Evolutionary conservation across 495 filamentous ascomycete species (phyloP).

Genomic region (Alectoria sarmentosa): DNA sequence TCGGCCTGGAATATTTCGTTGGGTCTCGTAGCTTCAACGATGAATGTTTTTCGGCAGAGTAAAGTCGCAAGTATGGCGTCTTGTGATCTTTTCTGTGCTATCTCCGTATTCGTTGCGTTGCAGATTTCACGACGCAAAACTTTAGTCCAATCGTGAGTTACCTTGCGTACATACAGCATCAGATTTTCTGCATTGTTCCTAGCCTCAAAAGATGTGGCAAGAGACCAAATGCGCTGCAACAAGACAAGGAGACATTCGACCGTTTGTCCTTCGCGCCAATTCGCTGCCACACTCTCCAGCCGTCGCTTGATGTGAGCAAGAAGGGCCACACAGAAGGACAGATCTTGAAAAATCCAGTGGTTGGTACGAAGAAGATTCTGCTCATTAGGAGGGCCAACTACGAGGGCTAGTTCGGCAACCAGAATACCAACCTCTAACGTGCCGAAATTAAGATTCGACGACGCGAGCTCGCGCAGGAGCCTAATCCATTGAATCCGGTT

Average conservation of each 20-base stretch:
- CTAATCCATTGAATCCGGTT: slow-evolving; percentile 40
- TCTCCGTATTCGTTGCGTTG: slow-evolving; percentile 34
- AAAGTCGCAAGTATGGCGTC: slow-evolving; percentile 45
- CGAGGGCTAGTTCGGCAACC: slow-evolving; percentile 37
- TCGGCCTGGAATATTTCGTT: background rate
- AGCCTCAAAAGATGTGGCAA: background rate
- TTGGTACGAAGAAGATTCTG: slow-evolving; percentile 32
- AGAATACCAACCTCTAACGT: slow-evolving; percentile 35
- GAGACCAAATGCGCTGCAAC: slow-evolving; percentile 11
- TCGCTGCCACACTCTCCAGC: slow-evolving; percentile 35
- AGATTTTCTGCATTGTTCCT: slow-evolving; percentile 14
- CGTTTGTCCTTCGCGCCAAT: slow-evolving; percentile 44
- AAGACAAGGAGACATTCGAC: slow-evolving; percentile 15
- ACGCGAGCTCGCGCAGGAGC: slow-evolving; percentile 45
- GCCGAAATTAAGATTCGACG: slow-evolving; percentile 48
- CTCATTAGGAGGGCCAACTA: slow-evolving; percentile 39
- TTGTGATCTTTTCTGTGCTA: slow-evolving; percentile 30
- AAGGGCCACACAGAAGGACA: slow-evolving; percentile 38
- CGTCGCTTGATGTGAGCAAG: slow-evolving; percentile 36
- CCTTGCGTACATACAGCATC: slow-evolving; percentile 25
- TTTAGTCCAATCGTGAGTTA: slow-evolving; percentile 38
- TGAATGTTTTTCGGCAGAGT: slow-evolving; percentile 44
- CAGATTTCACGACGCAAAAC: slow-evolving; percentile 40
- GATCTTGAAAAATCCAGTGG: slow-evolving; percentile 42
- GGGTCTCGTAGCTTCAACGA: slow-evolving; percentile 14